Base-by-base conservation (phyloP, 2,329 filamentous ascomycete genomes). In the Aulographum hederae region DNA sequence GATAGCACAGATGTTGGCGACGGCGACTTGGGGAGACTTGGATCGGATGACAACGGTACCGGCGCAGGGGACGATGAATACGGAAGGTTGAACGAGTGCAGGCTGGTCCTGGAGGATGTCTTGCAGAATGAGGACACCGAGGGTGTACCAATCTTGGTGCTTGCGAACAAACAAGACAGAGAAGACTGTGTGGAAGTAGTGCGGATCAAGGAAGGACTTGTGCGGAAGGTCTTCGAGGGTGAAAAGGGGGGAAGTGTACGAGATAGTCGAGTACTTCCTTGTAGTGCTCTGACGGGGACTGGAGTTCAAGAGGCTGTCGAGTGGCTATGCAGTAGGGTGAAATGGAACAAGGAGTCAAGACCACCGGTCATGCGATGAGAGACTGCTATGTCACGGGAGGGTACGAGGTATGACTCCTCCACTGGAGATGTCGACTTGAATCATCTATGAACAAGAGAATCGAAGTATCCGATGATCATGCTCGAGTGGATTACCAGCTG, bases 181-280 rank as follows among this genome's bases (percentile, higher is more conserved):
- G 89, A 98, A 56, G 89, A 95, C 54, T 95, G 86, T 43, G 80
- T 95, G 32, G 89, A 98, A 63, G 89, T 94, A 2, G 86, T 95
- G 37, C 66, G 84, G 41, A 94, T 98, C 50, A 98, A 98, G 58
- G 89, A 98, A 53, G 89, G 86, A 0, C 63, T 95, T 33, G 85
- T 98, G 32, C 78, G 92, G 56, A 84, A 79, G 58, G 85, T 98
- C 15, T 89, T 93, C 60, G 85, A 95, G 60, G 81, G 89, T 14
- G 81, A 92, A 49, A 89, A 86, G 57, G 82, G 82, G 0, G 69
- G 67, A 26, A 78, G 74, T 39, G 81, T 94, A 32, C 69, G 86
- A 40, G 89, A 98, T 58, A 91, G 80, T 47, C 67, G 89, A 37
- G 89, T 95, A 12, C 54, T 98, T 47, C 84, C 89, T 5, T 73